These are phyloP conservation scores for Cruciata laevipes DNA, from an alignment of 257 asterid species.

Conservation along the genomic window DNA sequence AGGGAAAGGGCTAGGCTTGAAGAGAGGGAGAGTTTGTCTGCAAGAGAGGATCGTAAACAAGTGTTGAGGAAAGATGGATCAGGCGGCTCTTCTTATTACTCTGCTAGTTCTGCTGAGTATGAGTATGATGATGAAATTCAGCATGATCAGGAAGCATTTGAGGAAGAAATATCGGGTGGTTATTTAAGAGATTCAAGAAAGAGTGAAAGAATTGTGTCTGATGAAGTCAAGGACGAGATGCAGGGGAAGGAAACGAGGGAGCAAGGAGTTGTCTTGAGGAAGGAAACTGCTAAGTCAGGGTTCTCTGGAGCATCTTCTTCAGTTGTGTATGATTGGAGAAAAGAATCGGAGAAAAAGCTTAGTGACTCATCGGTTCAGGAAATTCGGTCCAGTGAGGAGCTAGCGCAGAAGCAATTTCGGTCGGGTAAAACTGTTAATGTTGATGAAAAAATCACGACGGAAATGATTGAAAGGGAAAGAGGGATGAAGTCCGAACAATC, in stretches of 20 bases:
- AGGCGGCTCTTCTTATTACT: conserved; percentile 72
- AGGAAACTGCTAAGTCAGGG: conserved; percentile 28
- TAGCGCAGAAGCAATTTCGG: conserved; percentile 28
- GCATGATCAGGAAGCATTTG: conserved; percentile 32
- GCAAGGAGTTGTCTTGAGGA: conserved; percentile 29
- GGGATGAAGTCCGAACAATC: conserved; percentile 50
- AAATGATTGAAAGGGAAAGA: conserved; percentile 37
- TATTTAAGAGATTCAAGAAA: conserved; percentile 28
- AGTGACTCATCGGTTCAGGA: conserved; percentile 49
- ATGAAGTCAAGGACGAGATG: conserved; percentile 24
- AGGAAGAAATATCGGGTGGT: conserved; percentile 27
- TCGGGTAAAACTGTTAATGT: conserved; percentile 24
- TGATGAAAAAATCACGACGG: conserved; percentile 33
- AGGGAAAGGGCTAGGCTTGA: conserved; percentile 34
- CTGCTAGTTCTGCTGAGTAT: conserved; percentile 57
- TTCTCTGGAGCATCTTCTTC: conserved; percentile 29
- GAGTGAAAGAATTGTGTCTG: conserved; percentile 27
- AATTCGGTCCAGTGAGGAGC: conserved; percentile 34
- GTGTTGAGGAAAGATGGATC: conserved; percentile 62
- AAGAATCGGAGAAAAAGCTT: conserved; percentile 85
- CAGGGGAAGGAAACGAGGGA: conserved; percentile 34
- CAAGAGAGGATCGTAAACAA: conserved; percentile 35
- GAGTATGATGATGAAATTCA: conserved; percentile 46
- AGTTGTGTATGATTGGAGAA: conserved; percentile 52
- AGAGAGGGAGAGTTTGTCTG: conserved; percentile 35